Evolutionary conservation across 352 stramenopile species (phyloP).

Genomic region (Globisporangium parvum): DNA sequence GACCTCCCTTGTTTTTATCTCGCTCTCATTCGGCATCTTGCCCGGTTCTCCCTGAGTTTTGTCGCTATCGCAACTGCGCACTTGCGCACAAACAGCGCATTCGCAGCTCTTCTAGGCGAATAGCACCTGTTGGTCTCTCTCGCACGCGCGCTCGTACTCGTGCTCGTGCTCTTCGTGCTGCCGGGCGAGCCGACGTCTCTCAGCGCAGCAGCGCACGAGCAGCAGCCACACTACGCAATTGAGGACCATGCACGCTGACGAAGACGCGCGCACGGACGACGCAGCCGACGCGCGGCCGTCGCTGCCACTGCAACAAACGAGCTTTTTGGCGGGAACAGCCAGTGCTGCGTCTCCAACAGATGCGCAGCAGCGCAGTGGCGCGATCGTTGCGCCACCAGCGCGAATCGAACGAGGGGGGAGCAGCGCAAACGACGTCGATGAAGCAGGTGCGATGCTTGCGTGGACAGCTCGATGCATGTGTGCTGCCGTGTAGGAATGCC

Average conservation of each 20-base stretch:
- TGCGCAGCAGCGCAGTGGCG: not conserved
- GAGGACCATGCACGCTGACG: conserved; percentile 6
- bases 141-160: no score
- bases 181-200: not conserved
- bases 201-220: no score
- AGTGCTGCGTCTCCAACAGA: not conserved
- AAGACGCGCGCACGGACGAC: conserved; percentile 6
- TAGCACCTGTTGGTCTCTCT: no score
- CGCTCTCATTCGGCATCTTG: no score
- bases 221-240: no score
- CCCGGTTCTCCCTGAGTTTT: no score
- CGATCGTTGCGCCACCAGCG: not conserved
- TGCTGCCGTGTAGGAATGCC: no score
- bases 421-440: conserved; percentile 6
- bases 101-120: no score
- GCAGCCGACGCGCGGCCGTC: conserved; percentile 2
- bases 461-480: not conserved
- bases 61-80: no score
- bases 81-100: no score
- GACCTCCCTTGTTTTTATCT: no score
- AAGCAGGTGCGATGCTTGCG: conserved; percentile 7
- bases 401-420: not conserved
- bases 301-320: not conserved
- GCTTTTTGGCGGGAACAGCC: not conserved
- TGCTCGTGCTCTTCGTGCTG: no score